Percentiles rank a stretch among this genome's conserved stretches.
These are phyloP conservation scores for Cercospora sesami DNA, from an alignment of 2,329 filamentous ascomycete genomes.

Conservation along the genomic window DNA sequence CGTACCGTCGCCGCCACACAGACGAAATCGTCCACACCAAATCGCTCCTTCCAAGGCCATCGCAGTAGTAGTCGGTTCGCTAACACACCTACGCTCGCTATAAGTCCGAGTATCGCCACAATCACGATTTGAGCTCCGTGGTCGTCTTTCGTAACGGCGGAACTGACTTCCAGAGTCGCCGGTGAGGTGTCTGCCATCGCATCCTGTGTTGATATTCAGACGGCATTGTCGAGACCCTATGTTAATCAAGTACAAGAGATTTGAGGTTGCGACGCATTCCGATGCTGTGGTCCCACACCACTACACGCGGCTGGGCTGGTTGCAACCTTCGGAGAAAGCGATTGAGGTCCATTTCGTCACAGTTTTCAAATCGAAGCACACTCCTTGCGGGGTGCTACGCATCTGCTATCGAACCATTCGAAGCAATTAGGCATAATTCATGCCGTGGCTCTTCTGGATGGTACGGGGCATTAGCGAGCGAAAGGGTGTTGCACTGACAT, in stretches of 20 bases:
- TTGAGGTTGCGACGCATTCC: not conserved
- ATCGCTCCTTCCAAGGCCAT: constrained; percentile 7
- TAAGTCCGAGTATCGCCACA: constrained; percentile 21
- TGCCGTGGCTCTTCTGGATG: not conserved
- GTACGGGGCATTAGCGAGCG: not conserved
- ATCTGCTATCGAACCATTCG: not conserved
- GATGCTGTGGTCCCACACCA: not conserved
- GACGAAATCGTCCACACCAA: constrained; percentile 14
- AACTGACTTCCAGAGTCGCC: constrained; percentile 20
- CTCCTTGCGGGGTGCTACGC: not conserved
- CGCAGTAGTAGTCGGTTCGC: constrained; percentile 6
- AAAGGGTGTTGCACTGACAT: not conserved
- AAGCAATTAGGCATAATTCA: not conserved
- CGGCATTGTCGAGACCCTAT: not conserved
- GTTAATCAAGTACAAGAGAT: not conserved
- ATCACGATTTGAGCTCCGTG: constrained; percentile 21
- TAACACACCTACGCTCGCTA: constrained; percentile 14
- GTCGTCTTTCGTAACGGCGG: constrained; percentile 20
- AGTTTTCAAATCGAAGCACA: not conserved
- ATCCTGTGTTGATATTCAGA: not conserved
- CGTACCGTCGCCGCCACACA: constrained; percentile 13
- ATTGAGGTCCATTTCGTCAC: not conserved
- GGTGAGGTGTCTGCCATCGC: constrained; percentile 10
- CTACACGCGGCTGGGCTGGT: not conserved
- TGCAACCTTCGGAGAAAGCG: not conserved